Base-by-base conservation (phyloP, 441 rosid species). In the Erodium texanum region DNA sequence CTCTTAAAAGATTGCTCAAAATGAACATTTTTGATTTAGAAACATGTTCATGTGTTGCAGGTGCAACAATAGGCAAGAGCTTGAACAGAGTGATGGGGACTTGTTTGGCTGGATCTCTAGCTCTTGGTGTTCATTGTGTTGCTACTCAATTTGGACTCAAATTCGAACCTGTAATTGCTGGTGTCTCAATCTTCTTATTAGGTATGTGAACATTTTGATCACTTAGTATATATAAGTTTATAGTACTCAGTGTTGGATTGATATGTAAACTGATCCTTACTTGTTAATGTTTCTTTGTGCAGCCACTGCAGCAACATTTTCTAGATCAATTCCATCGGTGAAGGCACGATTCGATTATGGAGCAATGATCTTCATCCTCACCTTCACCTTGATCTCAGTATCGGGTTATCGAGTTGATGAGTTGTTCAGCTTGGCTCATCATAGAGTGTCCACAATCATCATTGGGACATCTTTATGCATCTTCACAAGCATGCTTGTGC, bases 291-390 rank as follows among this genome's bases (percentile, higher is more conserved):
- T 3, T 50, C 20, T 50, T 50, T 16, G 19, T 50, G 20, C 86
- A 85, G 92, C 86, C 77, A 82, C 86, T 0, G 82, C 80, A 69
- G 82, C 86, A 34, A 85, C 93, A 0, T 87, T 82, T 75, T 84
- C 87, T 19, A 78, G 93, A 71, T 87, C 85, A 64, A 81, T 87
- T 5, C 93, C 93, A 20, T 62, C 81, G 0, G 69, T 85, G 10
- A 85, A 85, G 79, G 83, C 90, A 12, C 75, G 80, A 38, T 87
- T 85, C 65, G 93, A 84, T 69, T 87, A 87, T 2, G 93, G 93
- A 7, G 83, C 85, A 5, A 23, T 80, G 78, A 84, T 87, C 74
- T 87, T 87, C 66, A 84, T 87, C 75, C 85, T 87, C 24, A 84
- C 93, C 62, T 87, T 85, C 74, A 82, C 87, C 71, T 77, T 87